phyloP scores from a whole-genome alignment of 1,284 basidiomycete species.

The Ustanciosporium gigantosporum region DNA sequence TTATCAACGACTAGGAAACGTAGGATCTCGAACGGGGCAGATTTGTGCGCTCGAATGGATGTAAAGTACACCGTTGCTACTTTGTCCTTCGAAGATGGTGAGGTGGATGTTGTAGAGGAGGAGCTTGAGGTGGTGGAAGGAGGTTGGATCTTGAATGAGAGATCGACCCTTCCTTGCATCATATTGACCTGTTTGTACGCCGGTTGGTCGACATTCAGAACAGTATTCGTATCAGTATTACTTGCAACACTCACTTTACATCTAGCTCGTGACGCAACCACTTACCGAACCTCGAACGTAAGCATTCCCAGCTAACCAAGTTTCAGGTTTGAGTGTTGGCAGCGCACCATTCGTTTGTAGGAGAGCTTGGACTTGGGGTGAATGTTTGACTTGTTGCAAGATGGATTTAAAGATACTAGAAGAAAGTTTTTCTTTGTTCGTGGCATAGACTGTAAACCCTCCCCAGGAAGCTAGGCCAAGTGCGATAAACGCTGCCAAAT shows the following conservation, averaged over 20 bases:
- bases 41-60: slow-evolving; percentile 31
- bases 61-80: slow-evolving; percentile 50
- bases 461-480: slow-evolving; percentile 32
- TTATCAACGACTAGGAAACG: slow-evolving; percentile 43
- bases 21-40: slow-evolving; percentile 43
- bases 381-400: slow-evolving; percentile 32
- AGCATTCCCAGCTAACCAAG: slow-evolving; percentile 18
- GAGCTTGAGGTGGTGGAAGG: neutral
- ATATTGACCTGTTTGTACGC: slow-evolving; percentile 38
- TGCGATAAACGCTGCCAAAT: neutral
- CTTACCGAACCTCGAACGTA: slow-evolving; percentile 37
- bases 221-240: no score
- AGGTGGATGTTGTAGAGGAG: neutral
- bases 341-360: no score
- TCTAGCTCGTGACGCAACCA: no score
- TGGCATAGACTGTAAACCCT: slow-evolving; percentile 40
- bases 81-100: neutral
- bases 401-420: slow-evolving; percentile 43
- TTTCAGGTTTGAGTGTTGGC: slow-evolving; percentile 5
- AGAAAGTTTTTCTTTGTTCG: slow-evolving; percentile 51
- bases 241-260: no score
- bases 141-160: slow-evolving; percentile 35
- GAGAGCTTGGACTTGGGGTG: slow-evolving; percentile 11
- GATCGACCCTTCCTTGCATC: slow-evolving; percentile 51
- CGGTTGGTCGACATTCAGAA: no score